Base-by-base conservation (phyloP, 371 early-diverging fungal species). In the Mucor lusitanicus region DNA sequence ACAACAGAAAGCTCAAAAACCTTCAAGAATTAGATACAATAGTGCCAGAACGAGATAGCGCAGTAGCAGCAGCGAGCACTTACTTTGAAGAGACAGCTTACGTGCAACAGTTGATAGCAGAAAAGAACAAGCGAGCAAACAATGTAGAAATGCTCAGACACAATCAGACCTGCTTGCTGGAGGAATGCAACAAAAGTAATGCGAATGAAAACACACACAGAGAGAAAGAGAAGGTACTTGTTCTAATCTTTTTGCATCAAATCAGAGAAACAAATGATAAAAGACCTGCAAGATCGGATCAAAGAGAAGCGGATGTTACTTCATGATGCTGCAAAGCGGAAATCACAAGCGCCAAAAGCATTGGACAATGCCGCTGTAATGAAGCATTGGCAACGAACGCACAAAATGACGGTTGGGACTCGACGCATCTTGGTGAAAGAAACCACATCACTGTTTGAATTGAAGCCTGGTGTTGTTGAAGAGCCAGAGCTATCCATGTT, bases 401-500 rank as follows among this genome's bases (percentile, higher is more conserved):
- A 82, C 62, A 73, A 75, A 59, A 61, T 75, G 60, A 77, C 75
- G 19, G 71, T 76, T 3, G 60, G 78, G 2, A 79, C 84, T 30
- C 77, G 87, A 42, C 72, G 85, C 8, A 72, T 85, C 13, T 72
- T 89, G 23, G 84, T 90, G 6, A 69, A 76, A 4, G 90, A 88
- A 63, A 78, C 88, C 1, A 71, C 81, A 5, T 83, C 85, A 27
- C 69, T 90, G 6, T 91, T 90, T 67, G 82, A 85, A 30, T 70
- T 87, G 28, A 86, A 81, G 42, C 77, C 74, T 33, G 76, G 82
- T 13, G 73, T 72, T 0, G 73, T 79, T 9, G 71, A 67, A 27
- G 67, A 71, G 50, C 40, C 23, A 17, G 68, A 70, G 33, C 6
- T 23, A 53, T 32, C 32, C 19, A 28, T 72, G 11, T 25, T 56